phyloP scores from a whole-genome alignment of 179 eudicot species.

The Amaranthus tricolor region DNA sequence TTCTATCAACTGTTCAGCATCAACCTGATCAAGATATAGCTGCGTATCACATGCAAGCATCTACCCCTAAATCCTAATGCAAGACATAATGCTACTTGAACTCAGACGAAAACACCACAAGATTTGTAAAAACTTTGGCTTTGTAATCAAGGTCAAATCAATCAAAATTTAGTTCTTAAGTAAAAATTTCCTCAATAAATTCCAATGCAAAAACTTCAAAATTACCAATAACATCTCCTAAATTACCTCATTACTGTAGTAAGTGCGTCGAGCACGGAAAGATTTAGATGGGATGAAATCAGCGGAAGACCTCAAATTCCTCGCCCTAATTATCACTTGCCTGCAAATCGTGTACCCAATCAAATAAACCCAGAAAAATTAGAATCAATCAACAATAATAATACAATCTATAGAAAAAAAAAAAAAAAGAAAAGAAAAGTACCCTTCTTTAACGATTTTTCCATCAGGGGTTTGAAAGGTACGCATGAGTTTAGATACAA shows the following conservation, averaged over 20 bases:
- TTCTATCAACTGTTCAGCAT: not conserved
- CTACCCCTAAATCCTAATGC: not conserved
- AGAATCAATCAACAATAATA: not conserved
- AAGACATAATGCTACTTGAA: not conserved
- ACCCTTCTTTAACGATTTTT: slow-evolving; percentile 97
- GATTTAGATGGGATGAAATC: slow-evolving; percentile 83
- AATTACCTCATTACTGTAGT: slow-evolving; percentile 74
- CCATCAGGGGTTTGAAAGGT: slow-evolving; percentile 67
- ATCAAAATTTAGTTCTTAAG: not conserved
- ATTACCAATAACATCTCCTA: not conserved
- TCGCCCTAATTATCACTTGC: slow-evolving; percentile 84
- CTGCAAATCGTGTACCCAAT: slow-evolving; percentile 34
- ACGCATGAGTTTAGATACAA: slow-evolving; percentile 90
- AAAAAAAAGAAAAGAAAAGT: not conserved
- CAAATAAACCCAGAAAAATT: not conserved
- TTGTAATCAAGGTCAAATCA: not conserved
- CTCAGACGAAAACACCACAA: too few relatives aligned
- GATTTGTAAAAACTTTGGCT: too few relatives aligned
- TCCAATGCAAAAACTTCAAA: not conserved
- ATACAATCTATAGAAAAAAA: not conserved
- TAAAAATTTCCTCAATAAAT: not conserved
- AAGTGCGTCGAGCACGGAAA: slow-evolving; percentile 75
- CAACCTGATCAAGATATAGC: not conserved
- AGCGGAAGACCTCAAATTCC: slow-evolving; percentile 72
- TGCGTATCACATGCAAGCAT: not conserved